Base-by-base conservation (phyloP, 2,329 filamentous ascomycete species). In the Penicillium sp. region DNA sequence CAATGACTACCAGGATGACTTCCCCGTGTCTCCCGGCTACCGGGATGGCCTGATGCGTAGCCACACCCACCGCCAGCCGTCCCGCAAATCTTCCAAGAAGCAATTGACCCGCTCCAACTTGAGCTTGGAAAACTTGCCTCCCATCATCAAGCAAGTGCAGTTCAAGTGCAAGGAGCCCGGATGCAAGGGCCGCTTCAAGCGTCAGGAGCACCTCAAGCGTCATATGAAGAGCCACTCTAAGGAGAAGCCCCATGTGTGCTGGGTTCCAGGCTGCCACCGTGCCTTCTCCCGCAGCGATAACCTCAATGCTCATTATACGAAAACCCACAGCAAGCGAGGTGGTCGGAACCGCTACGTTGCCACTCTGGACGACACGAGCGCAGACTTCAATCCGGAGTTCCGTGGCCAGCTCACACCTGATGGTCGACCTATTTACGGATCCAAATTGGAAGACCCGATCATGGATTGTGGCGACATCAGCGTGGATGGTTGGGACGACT, bases 151-250 rank as follows among this genome's bases (percentile, higher is more conserved):
- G 48, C 69, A 75, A 65, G 69, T 79, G 2, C 71, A 73, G 31
- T 74, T 77, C 61, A 69, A 71, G 58, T 75, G 78, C 68, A 70
- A 72, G 40, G 71, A 74, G 45, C 69, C 72, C 2, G 75, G 74
- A 7, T 79, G 78, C 60, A 72, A 72, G 52, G 74, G 74, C 7
- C 73, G 73, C 5, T 81, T 81, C 64, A 77, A 78, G 67, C 67
- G 79, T 46, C 76, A 78, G 56, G 79, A 81, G 58, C 79, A 81
- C 54, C 66, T 80, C 18, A 79, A 79, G 67, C 68, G 79, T 11
- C 79, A 81, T 60, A 75, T 77, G 68, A 77, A 74, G 64, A 79
- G 73, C 15, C 77, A 80, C 53, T 77, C 76, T 29, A 73, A 75
- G 55, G 73, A 76, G 48, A 75, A 75, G 62, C 72, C 72, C 4